phyloP scores from a whole-genome alignment of 2,329 filamentous ascomycete species.

The Beauveria australis region DNA sequence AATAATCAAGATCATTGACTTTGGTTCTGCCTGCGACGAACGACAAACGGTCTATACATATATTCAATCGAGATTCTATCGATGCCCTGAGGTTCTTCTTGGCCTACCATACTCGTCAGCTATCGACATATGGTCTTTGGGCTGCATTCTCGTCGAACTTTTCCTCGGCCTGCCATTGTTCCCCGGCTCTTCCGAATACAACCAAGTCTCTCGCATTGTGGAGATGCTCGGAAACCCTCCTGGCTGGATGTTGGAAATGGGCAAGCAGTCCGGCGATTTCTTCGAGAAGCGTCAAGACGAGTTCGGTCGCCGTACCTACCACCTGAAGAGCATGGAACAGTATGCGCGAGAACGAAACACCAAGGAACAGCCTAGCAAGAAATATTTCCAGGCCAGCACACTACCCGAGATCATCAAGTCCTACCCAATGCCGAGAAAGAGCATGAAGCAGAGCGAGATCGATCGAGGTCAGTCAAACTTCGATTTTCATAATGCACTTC shows the following conservation, averaged over 20 bases:
- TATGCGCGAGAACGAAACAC: conserved; percentile 92
- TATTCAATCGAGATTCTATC: conserved; percentile 96
- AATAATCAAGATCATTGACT: conserved; percentile 99
- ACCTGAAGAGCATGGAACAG: conserved; percentile 95
- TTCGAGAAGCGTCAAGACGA: conserved; percentile 91
- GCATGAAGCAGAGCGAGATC: conserved; percentile 96
- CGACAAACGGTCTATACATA: conserved; percentile 98
- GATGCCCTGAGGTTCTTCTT: conserved; percentile 91
- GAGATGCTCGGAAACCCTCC: conserved; percentile 97
- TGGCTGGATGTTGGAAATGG: conserved; percentile 99
- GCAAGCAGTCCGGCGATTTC: conserved; percentile 94
- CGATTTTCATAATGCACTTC: too few relatives aligned
- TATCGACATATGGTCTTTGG: conserved; percentile 99
- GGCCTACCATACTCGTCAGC: conserved; percentile 95
- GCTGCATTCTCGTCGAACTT: conserved; percentile 95
- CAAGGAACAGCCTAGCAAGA: conserved; percentile 98
- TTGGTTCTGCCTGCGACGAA: conserved; percentile 96
- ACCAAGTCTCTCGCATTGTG: conserved; percentile 92
- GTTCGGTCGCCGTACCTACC: conserved; percentile 82
- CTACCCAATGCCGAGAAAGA: conserved; percentile 97
- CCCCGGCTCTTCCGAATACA: conserved; percentile 96
- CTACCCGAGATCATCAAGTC: conserved; percentile 95
- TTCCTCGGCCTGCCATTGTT: conserved; percentile 93
- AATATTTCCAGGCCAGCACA: conserved; percentile 93
- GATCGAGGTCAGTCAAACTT: conserved; percentile 64